phyloP scores from a whole-genome alignment of 768 basidiomycete genomes.

The Naganishia antarctica region DNA sequence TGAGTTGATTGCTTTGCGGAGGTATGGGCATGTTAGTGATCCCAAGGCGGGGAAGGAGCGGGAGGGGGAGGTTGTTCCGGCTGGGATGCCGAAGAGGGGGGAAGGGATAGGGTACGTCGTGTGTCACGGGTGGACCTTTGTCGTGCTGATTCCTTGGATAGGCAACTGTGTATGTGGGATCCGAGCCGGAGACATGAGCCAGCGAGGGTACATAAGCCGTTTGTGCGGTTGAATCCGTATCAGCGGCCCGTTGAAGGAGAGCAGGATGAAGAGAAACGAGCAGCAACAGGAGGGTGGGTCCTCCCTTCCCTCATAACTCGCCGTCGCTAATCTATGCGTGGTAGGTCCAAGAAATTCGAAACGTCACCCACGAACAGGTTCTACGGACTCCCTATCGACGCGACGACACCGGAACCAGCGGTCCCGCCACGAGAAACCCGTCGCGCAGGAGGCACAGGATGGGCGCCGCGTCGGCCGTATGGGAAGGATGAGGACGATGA shows the following conservation, averaged over 20 bases:
- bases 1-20: background rate
- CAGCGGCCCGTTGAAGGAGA: background rate
- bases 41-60: background rate
- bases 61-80: conserved; percentile 1
- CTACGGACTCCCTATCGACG: background rate
- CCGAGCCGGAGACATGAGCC: background rate
- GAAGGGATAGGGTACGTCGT: conserved; percentile 5
- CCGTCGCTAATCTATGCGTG: background rate
- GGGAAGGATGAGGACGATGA: background rate
- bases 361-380: conserved; percentile 6
- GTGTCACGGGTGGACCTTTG: background rate
- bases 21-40: background rate
- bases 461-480: background rate
- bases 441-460: background rate
- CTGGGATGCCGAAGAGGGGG: background rate
- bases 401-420: background rate
- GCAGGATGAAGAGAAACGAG: too few species aligned
- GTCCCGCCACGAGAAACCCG: background rate
- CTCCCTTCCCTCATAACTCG: background rate
- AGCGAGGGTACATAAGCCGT: background rate
- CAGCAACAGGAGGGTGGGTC: background rate
- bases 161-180: background rate
- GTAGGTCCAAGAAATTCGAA: background rate
- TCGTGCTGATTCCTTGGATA: background rate
- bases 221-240: background rate